Base-by-base conservation (phyloP, 139 green algal species). In the Pleodorina starrii region DNA sequence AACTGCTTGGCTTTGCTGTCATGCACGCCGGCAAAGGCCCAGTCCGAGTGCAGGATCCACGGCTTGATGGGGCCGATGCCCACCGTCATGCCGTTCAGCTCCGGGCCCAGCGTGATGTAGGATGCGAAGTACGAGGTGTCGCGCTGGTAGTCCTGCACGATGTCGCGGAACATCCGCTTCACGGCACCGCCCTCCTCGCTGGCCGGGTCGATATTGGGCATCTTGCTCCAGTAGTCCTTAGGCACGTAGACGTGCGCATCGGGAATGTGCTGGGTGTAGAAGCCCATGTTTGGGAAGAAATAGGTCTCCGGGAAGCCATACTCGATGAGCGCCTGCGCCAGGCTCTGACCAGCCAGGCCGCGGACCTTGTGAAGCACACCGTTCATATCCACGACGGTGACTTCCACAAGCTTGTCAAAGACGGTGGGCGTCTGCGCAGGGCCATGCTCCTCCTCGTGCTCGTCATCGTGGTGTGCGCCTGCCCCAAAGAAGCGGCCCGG, bases 321-420 rank as follows among this genome's bases (percentile, higher is more conserved):
- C 46, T 93, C 90, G 12, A 93, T 71, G 68, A 96, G 59, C 25
- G 88, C 86, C 40, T 90, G 48, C 4, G 90, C 57, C 36, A 96
- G 54, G 29, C 79, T 86, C 63, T 89, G 76, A 1, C 93, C 93
- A 27, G 75, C 81, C 0, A 96, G 35, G 50, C 88, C 91, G 17
- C 87, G 42, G 7, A 96, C 90, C 0, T 79, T 88, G 85, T 94
- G 93, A 5, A 90, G 86, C 14, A 91, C 66, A 38, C 93, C 93
- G n/a, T 91, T 90, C 48, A 92, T 88, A 82, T 94, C 93, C 12
- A 94, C 90, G 7, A 94, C 93, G 35, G 90, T 94, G 16, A 96
- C 29, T 68, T 90, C 89, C 5, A 96, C 89, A 43, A 96, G 82
- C 40, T 91, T 92, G 73, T 96, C 93, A 32, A 94, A 96, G 2